Evolutionary conservation across 768 basidiomycete species (phyloP).

Genomic region (Mrakia frigida): DNA sequence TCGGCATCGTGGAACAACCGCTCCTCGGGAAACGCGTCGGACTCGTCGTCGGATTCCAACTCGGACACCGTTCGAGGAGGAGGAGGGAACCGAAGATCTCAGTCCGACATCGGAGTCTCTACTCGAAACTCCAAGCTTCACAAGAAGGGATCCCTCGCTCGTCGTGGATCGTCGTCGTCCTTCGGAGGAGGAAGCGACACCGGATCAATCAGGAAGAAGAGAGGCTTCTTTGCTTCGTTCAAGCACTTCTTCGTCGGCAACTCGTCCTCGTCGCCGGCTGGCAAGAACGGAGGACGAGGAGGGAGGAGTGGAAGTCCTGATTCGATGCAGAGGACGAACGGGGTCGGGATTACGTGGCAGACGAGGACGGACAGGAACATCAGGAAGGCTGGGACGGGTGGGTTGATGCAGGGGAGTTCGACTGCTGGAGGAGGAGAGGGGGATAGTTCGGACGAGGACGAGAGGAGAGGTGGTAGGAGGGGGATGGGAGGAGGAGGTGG

Average conservation of each 20-base stretch:
- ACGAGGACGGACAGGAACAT: constrained; percentile 30
- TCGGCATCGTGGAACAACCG: constrained; percentile 30
- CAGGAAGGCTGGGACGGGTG: constrained; percentile 8
- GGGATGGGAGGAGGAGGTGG: not conserved
- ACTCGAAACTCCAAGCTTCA: not conserved
- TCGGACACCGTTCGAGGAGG: constrained; percentile 26
- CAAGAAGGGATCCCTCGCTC: not conserved
- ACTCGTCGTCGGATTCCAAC: constrained; percentile 26
- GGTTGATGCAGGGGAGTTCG: constrained; percentile 3
- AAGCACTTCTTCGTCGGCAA: constrained; percentile 27
- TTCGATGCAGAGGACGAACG: constrained; percentile 14
- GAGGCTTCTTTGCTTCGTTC: constrained; percentile 28
- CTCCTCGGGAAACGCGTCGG: not conserved
- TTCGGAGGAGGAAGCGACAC: constrained; percentile 16
- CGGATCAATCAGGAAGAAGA: constrained; percentile 25
- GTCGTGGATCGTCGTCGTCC: constrained; percentile 19
- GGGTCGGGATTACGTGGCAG: constrained; percentile 17
- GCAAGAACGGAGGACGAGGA: not conserved
- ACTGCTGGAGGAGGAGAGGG: not conserved
- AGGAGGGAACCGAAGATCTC: not conserved
- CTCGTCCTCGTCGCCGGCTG: not conserved
- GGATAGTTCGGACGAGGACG: constrained; percentile 23
- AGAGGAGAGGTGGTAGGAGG: not conserved
- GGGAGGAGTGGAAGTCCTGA: constrained; percentile 16
- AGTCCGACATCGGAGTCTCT: constrained; percentile 29